Evolutionary conservation across 2,329 filamentous ascomycete genomes (phyloP), one percentile per base, ranked within the genome.

Genomic region (Cryphonectria nitschkei): DNA sequence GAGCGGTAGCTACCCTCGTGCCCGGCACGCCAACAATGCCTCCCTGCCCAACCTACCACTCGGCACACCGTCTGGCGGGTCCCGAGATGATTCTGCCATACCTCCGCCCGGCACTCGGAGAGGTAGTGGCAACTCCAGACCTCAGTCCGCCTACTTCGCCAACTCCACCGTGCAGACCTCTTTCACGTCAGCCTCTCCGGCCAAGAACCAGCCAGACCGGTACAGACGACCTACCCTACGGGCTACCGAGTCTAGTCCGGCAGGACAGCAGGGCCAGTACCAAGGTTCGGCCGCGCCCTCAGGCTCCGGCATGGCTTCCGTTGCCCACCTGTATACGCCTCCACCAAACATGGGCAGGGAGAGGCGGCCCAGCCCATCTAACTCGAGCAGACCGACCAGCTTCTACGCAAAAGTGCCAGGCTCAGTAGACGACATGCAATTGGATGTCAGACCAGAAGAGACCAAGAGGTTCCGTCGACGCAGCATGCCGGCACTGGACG

Each of bases 381-480:
- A 82, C 75, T 76, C 82, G 65, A 82, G 82, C 78, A 76, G 86
- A 78, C 79, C 90, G 79, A 84, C 86, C 76, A 83, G 87, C 83
- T 81, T 87, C 78, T 80, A 88, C 79, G 83, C 81, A 43, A 73
- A 80, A 3, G 74, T 81, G 43, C 76, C 80, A 16, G 91, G 89
- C 3, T 76, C 80, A 9, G 81, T 85, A 75, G 93, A 97, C 79
- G 93, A 96, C 75, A 88, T 90, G 78, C 87, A 90, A 69, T 77
- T 93, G 72, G 84, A 86, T 76, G 89, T 85, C 70, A 84, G 85
- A 69, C 79, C 84, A 37, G 93, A 95, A 39, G 86, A 92, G 50
- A 88, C 90, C 13, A 94, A 92, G 81, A 88, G 93, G 77, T 92
- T 94, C 81, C 88, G 94, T 76, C 89, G 94, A 78, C 90, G 94